phyloP scores from a whole-genome alignment of 78 protist species.

The Dictyostelium firmibasis region DNA sequence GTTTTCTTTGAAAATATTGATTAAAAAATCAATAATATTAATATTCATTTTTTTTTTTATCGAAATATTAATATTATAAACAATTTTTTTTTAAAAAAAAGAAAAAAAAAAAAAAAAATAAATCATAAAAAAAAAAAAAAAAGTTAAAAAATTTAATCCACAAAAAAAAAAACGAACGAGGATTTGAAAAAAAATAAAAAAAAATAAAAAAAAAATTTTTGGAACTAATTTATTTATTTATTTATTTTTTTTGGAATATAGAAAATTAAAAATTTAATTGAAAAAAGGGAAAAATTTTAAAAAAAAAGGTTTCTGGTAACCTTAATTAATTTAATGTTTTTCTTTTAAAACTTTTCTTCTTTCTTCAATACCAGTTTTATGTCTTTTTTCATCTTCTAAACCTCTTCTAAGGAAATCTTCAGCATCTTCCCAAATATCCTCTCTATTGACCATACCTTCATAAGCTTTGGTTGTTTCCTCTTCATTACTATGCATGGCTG shows the following conservation, averaged over 20 bases:
- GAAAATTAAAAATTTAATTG: background rate
- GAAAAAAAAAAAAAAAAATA: background rate
- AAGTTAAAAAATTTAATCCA: too few relatives aligned
- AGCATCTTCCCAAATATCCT: background rate
- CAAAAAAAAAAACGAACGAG: too few relatives aligned
- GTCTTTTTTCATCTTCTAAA: background rate
- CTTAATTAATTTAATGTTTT: background rate
- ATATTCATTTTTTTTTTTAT: background rate
- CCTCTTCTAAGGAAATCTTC: background rate
- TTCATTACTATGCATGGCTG: background rate
- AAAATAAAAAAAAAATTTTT: too few relatives aligned
- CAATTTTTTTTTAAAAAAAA: too few relatives aligned
- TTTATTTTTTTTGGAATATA: background rate
- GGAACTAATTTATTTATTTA: too few relatives aligned
- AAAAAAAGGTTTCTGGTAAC: background rate
- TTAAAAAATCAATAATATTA: background rate
- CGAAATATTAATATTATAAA: background rate
- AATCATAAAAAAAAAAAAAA: background rate
- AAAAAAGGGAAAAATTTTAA: background rate
- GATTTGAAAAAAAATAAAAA: too few relatives aligned
- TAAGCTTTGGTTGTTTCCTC: background rate
- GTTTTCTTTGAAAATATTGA: background rate
- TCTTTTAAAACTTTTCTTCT: conserved; percentile 4
- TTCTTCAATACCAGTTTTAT: conserved; percentile 5
- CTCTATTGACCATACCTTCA: background rate